Base-by-base conservation (phyloP, 768 basidiomycete genomes). In the Gymnopilus junonius region DNA sequence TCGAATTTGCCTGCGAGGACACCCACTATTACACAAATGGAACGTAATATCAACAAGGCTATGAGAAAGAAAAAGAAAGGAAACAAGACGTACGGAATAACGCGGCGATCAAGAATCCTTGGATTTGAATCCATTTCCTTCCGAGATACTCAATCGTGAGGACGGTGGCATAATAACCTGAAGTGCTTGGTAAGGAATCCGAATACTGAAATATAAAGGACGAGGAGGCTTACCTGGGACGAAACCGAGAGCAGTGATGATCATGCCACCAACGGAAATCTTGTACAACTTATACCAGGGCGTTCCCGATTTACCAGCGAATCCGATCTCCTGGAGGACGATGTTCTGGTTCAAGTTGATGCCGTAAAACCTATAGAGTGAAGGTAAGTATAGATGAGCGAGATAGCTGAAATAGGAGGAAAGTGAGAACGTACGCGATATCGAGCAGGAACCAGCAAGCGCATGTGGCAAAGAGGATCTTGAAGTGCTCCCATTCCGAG, bases 391-490 rank as follows among this genome's bases (percentile, higher is more conserved):
- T 39, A 15, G 12, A 3, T 11, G 5, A 25, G 2, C 3, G 2
- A 7, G 31, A 48, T 5, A 40, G 34, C n/a, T n/a, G n/a, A n/a
- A n/a, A n/a, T n/a, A n/a, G 12, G 21, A 12, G 40, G 31, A 31
- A 8, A 51, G 11, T 45, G 45, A 29, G 45, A 17, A 68, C 69
- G 7, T 67, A 89, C 84, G 90, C 88, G 31, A 92, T 82, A 66
- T 92, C 91, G 37, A 92, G 80, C 25, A 93, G 70, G 78, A 93
- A 92, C 92, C 92, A 93, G 65, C 85, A 88, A 40, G 72, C 31
- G 59, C 82, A 84, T 0, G 91, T 93, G 14, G 87, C 91, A 48
- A 93, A 77, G 14, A 94, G 78, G 21, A 87, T 72, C 69, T 88
- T 90, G 3, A 81, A 77, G 59, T 93, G 89, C 6, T 84, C 77